phyloP scores from a whole-genome alignment of 352 stramenopile genomes.

The Pythium brachiatum region DNA sequence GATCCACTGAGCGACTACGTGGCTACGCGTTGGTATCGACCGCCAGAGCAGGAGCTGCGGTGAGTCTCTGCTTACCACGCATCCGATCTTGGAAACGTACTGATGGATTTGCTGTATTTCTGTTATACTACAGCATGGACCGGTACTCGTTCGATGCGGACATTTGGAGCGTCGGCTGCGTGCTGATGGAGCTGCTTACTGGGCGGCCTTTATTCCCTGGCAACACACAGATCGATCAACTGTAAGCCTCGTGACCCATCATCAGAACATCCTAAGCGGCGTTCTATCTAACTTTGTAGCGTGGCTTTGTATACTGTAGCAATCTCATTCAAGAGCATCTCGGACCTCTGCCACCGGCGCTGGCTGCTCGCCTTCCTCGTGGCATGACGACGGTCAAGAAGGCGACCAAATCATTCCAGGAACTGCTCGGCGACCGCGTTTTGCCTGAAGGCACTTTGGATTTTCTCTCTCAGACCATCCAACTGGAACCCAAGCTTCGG shows the following conservation, averaged over 20 bases:
- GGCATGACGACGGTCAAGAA: constrained; percentile 38
- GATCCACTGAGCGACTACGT: constrained; percentile 80
- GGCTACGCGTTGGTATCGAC: constrained; percentile 78
- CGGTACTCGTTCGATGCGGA: constrained; percentile 82
- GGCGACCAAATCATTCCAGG: constrained; percentile 43
- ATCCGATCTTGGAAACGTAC: not conserved
- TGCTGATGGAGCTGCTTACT: constrained; percentile 72
- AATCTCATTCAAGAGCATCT: constrained; percentile 76
- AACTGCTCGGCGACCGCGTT: constrained; percentile 36
- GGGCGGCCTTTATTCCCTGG: constrained; percentile 74
- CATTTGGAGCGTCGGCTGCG: constrained; percentile 79
- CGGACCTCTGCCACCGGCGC: constrained; percentile 42
- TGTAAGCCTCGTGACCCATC: constrained; percentile 34
- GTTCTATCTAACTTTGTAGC: not conserved
- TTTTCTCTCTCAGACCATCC: constrained; percentile 58
- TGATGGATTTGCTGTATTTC: not conserved
- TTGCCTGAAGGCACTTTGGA: constrained; percentile 64
- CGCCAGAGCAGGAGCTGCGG: constrained; percentile 79
- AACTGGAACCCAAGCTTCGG: constrained; percentile 58
- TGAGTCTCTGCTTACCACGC: constrained; percentile 12
- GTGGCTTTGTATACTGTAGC: constrained; percentile 25
- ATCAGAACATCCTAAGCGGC: too few relatives aligned
- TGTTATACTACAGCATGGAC: constrained; percentile 38
- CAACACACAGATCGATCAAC: constrained; percentile 76
- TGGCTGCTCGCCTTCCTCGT: constrained; percentile 51